Conservation (phyloP, 2,329 filamentous ascomycete species). For the Penicillium fuscoglaucum region DNA sequence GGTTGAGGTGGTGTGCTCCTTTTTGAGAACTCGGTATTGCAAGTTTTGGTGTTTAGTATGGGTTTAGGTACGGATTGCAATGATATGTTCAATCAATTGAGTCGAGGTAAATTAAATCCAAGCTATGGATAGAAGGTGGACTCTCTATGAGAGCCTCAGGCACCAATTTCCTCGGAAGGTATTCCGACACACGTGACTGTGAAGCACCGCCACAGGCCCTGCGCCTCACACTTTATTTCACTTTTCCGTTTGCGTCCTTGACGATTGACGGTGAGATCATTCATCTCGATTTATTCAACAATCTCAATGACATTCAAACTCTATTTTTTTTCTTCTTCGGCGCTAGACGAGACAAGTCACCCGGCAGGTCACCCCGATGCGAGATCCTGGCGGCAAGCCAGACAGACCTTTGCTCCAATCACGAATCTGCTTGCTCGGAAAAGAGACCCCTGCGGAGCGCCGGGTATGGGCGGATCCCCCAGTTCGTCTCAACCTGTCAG, state of each 20-base stretch:
- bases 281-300: slow-evolving; percentile 9
- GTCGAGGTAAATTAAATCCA: not conserved
- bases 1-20: not conserved
- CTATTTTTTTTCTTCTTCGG: slow-evolving; percentile 1
- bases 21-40: not conserved
- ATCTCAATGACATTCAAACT: slow-evolving; percentile 11
- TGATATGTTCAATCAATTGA: not conserved
- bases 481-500: slow-evolving; percentile 11
- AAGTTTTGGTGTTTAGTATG: not conserved
- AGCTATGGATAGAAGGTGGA: slow-evolving; percentile 1
- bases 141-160: slow-evolving; percentile 20
- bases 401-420: slow-evolving; percentile 19
- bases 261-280: slow-evolving; percentile 18
- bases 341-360: slow-evolving; percentile 14
- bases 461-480: slow-evolving; percentile 20
- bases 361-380: slow-evolving; percentile 6
- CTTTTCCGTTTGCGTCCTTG: slow-evolving; percentile 19
- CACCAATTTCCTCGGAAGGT: slow-evolving; percentile 12
- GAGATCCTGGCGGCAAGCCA: slow-evolving; percentile 23
- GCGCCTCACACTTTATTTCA: not conserved
- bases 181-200: slow-evolving; percentile 12
- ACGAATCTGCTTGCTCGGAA: slow-evolving; percentile 2
- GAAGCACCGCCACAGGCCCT: not conserved
- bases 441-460: slow-evolving; percentile 10
- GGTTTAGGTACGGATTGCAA: not conserved